phyloP scores from a whole-genome alignment of 2,329 filamentous ascomycete species.

The Curvularia sp. region DNA sequence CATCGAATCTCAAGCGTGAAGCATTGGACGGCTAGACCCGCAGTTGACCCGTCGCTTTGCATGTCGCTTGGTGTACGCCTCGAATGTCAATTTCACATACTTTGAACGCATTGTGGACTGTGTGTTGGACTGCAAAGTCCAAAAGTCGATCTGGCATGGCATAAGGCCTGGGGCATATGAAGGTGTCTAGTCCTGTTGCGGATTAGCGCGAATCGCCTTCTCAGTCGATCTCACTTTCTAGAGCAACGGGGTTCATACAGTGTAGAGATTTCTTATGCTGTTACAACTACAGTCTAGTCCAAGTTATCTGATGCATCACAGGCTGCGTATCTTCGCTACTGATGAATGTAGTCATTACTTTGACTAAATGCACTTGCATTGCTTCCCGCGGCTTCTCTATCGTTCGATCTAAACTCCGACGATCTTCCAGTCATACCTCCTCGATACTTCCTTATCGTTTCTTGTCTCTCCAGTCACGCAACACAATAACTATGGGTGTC shows the following conservation, averaged over 20 bases:
- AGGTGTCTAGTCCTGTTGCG: not conserved
- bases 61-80: not conserved
- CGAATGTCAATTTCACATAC: not conserved
- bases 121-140: not conserved
- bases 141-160: not conserved
- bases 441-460: not conserved
- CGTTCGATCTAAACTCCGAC: slow-evolving; percentile 11
- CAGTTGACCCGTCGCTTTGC: not conserved
- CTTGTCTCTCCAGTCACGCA: not conserved
- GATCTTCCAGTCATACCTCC: slow-evolving; percentile 15
- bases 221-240: not conserved
- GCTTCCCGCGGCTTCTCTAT: slow-evolving; percentile 23
- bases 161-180: not conserved
- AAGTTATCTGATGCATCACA: no score
- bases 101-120: not conserved
- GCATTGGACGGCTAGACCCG: not conserved
- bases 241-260: not conserved
- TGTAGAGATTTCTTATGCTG: not conserved
- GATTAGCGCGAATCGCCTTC: not conserved
- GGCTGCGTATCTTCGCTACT: not conserved
- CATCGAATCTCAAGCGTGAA: slow-evolving; percentile 5
- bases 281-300: not conserved
- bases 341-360: slow-evolving; percentile 17
- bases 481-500: slow-evolving; percentile 25
- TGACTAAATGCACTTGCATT: slow-evolving; percentile 21